Evolutionary conservation across 495 filamentous ascomycete species (phyloP), one percentile per base, ranked within the genome.

Genomic region (Hypoxylon rickii): DNA sequence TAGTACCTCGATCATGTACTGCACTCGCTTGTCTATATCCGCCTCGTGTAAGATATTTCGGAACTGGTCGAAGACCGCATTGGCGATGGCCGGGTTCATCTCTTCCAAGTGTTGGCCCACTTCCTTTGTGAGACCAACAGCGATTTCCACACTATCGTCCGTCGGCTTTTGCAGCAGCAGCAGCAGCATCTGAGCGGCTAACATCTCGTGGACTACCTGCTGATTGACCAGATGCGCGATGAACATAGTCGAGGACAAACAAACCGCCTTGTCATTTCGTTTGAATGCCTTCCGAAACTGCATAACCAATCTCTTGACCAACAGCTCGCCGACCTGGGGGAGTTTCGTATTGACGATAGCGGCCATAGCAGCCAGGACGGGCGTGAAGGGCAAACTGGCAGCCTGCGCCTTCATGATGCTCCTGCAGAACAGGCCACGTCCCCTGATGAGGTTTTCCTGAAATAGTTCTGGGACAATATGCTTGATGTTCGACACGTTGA

Each of bases 341-440:
- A 99, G 77, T 70, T 99, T 99, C 17, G 94, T 96, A 68, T 99
- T 99, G 67, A 96, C 90, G 49, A 99, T 96, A 13, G 95, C 90
- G 0, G 85, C 90, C 88, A 97, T 91, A 18, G 90, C 87, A 11
- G 94, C 95, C 61, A 95, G 95, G 47, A 99, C 94, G 1, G 92
- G 86, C 0, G 93, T 97, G 65, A 97, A 99, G 0, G 93, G 92
- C 67, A 97, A 86, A 76, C 89, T 94, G n/a, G 90, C 89, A 18
- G 94, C 90, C 67, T 97, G 92, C 5, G 94, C 95, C 72, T 96
- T 96, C 89, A 97, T 95, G 58, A 99, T 90, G 46, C 88, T 90
- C 51, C 93, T 81, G 75, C 93, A 96, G 72, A 97, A 97, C 43
- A 97, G 72, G 10, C 94, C 94, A 46, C 92, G 81, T 12, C 93